Percentiles rank a stretch among this genome's conserved stretches.
These are phyloP conservation scores for Physaria fendleri DNA, from an alignment of 345 rosid species.

Conservation along the genomic window DNA sequence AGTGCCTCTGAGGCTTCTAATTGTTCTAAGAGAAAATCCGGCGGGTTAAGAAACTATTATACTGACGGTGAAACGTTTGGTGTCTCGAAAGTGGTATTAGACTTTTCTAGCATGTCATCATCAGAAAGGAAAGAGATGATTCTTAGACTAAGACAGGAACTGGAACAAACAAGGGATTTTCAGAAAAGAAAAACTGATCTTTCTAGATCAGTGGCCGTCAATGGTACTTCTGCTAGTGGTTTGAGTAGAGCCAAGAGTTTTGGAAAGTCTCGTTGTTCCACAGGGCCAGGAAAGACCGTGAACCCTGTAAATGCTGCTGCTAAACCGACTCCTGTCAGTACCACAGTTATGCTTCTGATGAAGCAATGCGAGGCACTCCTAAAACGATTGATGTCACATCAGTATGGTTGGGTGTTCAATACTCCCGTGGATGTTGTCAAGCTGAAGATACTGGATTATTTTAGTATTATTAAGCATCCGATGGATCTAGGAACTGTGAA, in stretches of 20 bases:
- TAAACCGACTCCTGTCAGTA: constrained; percentile 27
- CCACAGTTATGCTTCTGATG: constrained; percentile 39
- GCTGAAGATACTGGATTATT: constrained; percentile 74
- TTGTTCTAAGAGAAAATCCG: constrained; percentile 52
- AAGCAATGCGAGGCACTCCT: constrained; percentile 66
- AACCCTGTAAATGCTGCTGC: constrained; percentile 1
- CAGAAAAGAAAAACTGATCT: constrained; percentile 44
- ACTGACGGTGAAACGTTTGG: constrained; percentile 31
- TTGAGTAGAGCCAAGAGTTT: constrained; percentile 29
- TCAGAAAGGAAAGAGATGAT: constrained; percentile 53
- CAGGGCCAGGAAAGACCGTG: constrained; percentile 47
- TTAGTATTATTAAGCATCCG: constrained; percentile 65
- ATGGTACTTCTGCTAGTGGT: constrained; percentile 44
- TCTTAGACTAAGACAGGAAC: constrained; percentile 49
- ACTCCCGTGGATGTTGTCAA: constrained; percentile 68
- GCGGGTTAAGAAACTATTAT: constrained; percentile 39
- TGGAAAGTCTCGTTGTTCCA: constrained; percentile 43
- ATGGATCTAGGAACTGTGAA: constrained; percentile 92
- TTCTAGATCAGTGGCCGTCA: constrained; percentile 30
- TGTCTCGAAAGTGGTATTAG: constrained; percentile 48
- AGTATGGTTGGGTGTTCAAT: constrained; percentile 63
- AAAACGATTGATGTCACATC: constrained; percentile 57
- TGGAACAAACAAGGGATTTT: constrained; percentile 47
- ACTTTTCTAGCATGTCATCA: constrained; percentile 51
- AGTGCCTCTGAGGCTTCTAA: constrained; percentile 55